Evolutionary conservation across 495 filamentous ascomycete genomes (phyloP), one percentile per base, ranked within the genome.

Genomic region (Xylaria telfairii): DNA sequence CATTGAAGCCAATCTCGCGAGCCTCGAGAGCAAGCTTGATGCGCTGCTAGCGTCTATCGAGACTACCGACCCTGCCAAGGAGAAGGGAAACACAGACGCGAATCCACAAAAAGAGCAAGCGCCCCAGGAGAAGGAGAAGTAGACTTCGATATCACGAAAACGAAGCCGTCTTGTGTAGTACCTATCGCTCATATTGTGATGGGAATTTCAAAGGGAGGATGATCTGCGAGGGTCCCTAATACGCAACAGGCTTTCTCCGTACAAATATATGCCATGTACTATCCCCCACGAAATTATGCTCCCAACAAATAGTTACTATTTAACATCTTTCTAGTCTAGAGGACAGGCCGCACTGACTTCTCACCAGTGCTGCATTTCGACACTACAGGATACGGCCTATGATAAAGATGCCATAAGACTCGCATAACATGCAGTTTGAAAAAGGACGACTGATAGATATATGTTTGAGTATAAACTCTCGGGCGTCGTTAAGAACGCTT

Each of bases 21-120:
- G 56, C 42, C 72, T 89, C 26, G 87, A 89, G 75, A 81, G 73
- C 70, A 88, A 85, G 73, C 82, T 89, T 46, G 87, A 89, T 66
- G 82, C 79, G 59, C 69, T 89, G 7, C 76, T 89, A 26, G 84
- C 85, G 47, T 79, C 76, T 39, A 68, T 84, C 51, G 80, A 82
- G 68, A 72, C 67, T n/a, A 17, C 67, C 54, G 32, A 47, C 28
- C 32, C 47, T 8, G 24, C 32, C 46, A 19, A 53, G 32, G 10
- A 7, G 37, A 12, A 61, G 4, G 57, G 46, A 44, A 44, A n/a
- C 34, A 32, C n/a, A 28, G 13, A 61, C 32, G n/a, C 6, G 17
- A n/a, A 69, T 4, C 10, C 13, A 32, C 61, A 62, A 49, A 61
- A 65, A 42, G 54, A 74, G 12, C 49, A 71, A 24, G 41, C 57